Evolutionary conservation across 805 yeast genomes (phyloP).

Genomic region (Metschnikowia sp.): DNA sequence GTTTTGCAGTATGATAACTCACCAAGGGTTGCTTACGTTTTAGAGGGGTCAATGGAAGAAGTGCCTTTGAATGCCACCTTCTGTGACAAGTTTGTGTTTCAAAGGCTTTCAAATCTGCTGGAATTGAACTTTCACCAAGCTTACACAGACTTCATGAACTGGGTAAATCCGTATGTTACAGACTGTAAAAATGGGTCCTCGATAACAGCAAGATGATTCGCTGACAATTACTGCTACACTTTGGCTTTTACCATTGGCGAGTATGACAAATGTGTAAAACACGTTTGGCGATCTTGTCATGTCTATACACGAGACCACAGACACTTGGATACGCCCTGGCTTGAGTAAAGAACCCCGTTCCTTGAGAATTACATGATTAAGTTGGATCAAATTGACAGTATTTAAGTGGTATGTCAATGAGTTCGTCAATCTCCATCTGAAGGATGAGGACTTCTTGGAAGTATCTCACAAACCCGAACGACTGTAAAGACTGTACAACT

Average conservation of each 20-base stretch:
- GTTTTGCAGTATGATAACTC: constrained; percentile 63
- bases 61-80: constrained; percentile 66
- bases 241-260: constrained; percentile 17
- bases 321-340: too few relatives aligned
- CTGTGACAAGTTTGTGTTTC: constrained; percentile 56
- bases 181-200: constrained; percentile 19
- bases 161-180: constrained; percentile 55
- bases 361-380: too few relatives aligned
- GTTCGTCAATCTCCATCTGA: too few relatives aligned
- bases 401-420: too few relatives aligned
- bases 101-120: constrained; percentile 34
- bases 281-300: too few relatives aligned
- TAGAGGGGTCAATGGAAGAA: constrained; percentile 41
- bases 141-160: constrained; percentile 47
- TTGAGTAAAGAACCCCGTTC: too few relatives aligned
- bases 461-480: too few relatives aligned
- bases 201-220: constrained; percentile 11
- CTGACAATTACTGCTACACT: constrained; percentile 17
- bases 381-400: too few relatives aligned
- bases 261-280: constrained; percentile 10
- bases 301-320: too few relatives aligned
- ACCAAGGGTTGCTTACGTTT: constrained; percentile 56
- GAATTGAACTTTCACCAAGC: constrained; percentile 45
- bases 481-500: too few relatives aligned
- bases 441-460: too few relatives aligned